Percentiles rank a stretch among this genome's conserved stretches.
Evolutionary conservation across 768 basidiomycete genomes (phyloP).

Genomic region (Tricholoma sp.): DNA sequence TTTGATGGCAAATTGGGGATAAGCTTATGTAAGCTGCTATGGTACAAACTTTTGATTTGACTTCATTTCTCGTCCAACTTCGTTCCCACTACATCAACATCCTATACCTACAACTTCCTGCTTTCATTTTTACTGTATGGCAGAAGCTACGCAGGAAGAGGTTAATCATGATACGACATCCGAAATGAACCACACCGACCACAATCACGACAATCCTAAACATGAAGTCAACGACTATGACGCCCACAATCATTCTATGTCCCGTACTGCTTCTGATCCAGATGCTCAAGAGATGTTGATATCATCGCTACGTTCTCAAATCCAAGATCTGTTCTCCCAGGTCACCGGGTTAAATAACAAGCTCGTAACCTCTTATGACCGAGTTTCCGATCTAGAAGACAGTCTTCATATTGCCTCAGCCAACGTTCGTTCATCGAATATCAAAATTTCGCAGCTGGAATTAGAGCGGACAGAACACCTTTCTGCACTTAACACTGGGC

Average conservation of each 20-base stretch:
- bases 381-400: slow-evolving; percentile 91
- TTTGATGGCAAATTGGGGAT: too few species aligned
- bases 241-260: neutral
- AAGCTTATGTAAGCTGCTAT: too few species aligned
- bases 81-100: too few species aligned
- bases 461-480: slow-evolving; percentile 84
- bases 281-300: slow-evolving; percentile 86
- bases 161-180: slow-evolving; percentile 1
- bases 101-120: neutral
- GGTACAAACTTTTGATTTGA: too few species aligned
- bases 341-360: slow-evolving; percentile 89
- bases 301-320: slow-evolving; percentile 69
- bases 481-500: slow-evolving; percentile 83
- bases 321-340: slow-evolving; percentile 85
- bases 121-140: slow-evolving; percentile 4
- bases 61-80: too few species aligned
- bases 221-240: slow-evolving; percentile 11
- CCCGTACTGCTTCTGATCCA: slow-evolving; percentile 25
- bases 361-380: slow-evolving; percentile 87
- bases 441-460: slow-evolving; percentile 77
- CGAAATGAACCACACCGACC: neutral
- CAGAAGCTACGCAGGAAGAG: slow-evolving; percentile 7
- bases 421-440: slow-evolving; percentile 51
- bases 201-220: slow-evolving; percentile 8
- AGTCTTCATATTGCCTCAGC: slow-evolving; percentile 66